These are phyloP conservation scores for Aspergillus steynii DNA, from an alignment of 495 filamentous ascomycete species.

Conservation along the genomic window DNA sequence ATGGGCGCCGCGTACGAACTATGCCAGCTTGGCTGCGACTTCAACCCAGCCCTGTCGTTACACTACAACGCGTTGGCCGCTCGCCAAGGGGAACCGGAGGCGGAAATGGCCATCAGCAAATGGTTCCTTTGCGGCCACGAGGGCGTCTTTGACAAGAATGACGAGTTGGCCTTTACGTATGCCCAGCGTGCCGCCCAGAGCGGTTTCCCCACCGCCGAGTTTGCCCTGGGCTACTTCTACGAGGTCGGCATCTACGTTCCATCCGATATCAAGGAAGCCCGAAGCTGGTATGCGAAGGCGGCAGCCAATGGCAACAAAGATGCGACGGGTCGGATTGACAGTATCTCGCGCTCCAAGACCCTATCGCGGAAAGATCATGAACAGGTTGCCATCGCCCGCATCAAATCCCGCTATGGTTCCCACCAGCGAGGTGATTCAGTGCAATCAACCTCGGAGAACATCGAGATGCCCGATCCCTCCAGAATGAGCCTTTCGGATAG, in stretches of 20 bases:
- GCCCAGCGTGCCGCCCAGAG: conserved; percentile 80
- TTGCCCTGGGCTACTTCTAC: conserved; percentile 96
- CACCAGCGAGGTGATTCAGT: conserved; percentile 62
- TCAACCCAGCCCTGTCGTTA: conserved; percentile 85
- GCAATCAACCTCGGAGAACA: conserved; percentile 55
- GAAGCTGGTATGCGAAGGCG: conserved; percentile 88
- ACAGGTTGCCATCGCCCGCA: conserved; percentile 81
- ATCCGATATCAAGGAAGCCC: conserved; percentile 78
- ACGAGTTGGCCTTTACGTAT: conserved; percentile 87
- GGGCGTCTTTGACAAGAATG: conserved; percentile 88
- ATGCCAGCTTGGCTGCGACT: conserved; percentile 90
- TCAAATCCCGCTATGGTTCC: conserved; percentile 91
- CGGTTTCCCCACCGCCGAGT: conserved; percentile 87
- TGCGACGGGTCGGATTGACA: conserved; percentile 76
- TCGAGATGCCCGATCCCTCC: conserved; percentile 74
- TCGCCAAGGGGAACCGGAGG: conserved; percentile 84
- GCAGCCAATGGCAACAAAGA: conserved; percentile 92
- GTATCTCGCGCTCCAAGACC: conserved; percentile 80
- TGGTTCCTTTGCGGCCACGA: conserved; percentile 98
- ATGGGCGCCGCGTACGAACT: conserved; percentile 97
- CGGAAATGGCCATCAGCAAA: conserved; percentile 95
- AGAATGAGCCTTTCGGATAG: conserved; percentile 44
- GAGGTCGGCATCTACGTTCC: conserved; percentile 90
- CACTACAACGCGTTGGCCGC: conserved; percentile 96
- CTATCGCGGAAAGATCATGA: conserved; percentile 91